Evolutionary conservation across 768 basidiomycete species (phyloP), one percentile per base, ranked within the genome.

Genomic region (Phanerodontia chrysosporium): DNA sequence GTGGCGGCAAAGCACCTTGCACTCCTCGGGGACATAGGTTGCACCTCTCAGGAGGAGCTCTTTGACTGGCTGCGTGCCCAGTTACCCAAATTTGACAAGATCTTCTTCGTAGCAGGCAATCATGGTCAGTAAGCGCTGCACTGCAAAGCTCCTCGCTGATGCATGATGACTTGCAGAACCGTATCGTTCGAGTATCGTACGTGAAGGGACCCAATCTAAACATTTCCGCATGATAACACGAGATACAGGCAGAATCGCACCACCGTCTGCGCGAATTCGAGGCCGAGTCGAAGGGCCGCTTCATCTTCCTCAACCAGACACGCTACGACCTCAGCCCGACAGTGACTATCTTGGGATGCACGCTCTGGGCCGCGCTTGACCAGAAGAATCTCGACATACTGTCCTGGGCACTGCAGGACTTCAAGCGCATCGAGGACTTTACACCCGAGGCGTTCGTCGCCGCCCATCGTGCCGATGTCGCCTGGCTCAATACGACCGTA

Each of bases 261-360:
- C 55, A 36, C 9, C 55, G 58, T 44, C 36, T 66, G 27, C 16
- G 45, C 13, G 60, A 52, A 27, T 65, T 65, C 45, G 59, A 51
- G 45, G 42, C 45, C 6, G 58, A 53, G 16, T 30, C 60, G 25
- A 35, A 55, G 45, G 71, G 71, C 3, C 60, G 61, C n/a, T 74
- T 74, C 64, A 60, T 76, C 22, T 62, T 72, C 36, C 68, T 77
- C 5, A 58, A 74, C 58, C 69, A 70, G 39, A 72, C 69, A 22
- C 71, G 74, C 28, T 64, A 70, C 62, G 73, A 77, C 54, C 45
- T 76, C 24, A 65, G 70, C 3, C 62, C 68, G 6, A 69, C 59
- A 1, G 42, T 74, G 16, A 74, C 74, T 24, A 63, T 77, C n/a
- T 73, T 76, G 14, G 77, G 76, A 4, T 77, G 75, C 65, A 77